A percentile compares a stretch with the other conserved stretches of the same genome.
Evolutionary conservation across 768 basidiomycete genomes (phyloP).

Genomic region (Peribolospora baueri): DNA sequence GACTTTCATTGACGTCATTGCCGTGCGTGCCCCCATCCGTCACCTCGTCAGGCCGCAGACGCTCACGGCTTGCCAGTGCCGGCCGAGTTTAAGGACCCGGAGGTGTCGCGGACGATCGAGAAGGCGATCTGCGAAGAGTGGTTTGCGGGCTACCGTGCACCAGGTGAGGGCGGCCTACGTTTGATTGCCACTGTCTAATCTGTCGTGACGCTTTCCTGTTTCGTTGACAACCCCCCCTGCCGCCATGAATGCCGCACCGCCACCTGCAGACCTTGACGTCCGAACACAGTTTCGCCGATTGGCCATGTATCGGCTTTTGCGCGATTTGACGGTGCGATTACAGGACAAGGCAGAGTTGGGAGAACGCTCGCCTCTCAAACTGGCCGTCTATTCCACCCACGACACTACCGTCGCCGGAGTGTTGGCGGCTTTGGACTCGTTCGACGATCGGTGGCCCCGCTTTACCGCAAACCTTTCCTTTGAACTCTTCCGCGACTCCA

Average conservation of each 20-base stretch:
- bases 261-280: background rate
- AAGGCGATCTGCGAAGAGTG: constrained; percentile 51
- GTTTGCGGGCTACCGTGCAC: constrained; percentile 32
- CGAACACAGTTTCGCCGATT: constrained; percentile 36
- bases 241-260: background rate
- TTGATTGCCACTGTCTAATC: background rate
- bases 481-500: background rate
- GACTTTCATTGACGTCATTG: background rate
- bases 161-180: background rate
- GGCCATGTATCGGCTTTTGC: constrained; percentile 51
- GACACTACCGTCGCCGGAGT: constrained; percentile 16
- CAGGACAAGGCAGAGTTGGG: constrained; percentile 28
- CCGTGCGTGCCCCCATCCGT: background rate
- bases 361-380: constrained; percentile 30
- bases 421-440: constrained; percentile 8
- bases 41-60: constrained; percentile 28
- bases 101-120: constrained; percentile 38
- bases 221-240: background rate
- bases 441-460: constrained; percentile 6
- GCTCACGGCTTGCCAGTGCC: constrained; percentile 52
- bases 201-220: background rate
- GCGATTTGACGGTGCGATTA: constrained; percentile 40
- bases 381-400: constrained; percentile 28
- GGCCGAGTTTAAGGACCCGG: constrained; percentile 41
- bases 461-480: constrained; percentile 5